A percentile compares a stretch with the other conserved stretches of the same genome.
These are phyloP conservation scores for Picea sitchensis DNA, from an alignment of 75 land plant genomes.

Conservation along the genomic window DNA sequence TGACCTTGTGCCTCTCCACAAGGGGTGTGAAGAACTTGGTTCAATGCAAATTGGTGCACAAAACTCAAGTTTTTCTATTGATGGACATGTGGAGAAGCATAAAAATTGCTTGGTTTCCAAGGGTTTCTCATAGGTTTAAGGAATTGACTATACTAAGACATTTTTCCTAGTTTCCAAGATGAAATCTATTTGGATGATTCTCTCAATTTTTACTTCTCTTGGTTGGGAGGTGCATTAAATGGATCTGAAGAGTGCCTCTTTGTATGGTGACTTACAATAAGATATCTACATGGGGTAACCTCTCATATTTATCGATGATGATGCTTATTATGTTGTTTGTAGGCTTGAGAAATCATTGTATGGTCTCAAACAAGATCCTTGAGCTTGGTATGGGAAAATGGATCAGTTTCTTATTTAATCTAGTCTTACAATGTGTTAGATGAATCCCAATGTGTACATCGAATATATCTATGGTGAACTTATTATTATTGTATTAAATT, in stretches of 20 bases:
- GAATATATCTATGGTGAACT: no score
- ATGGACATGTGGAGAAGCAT: neutral
- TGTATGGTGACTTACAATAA: neutral
- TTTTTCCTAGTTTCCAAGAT: neutral
- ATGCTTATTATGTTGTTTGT: neutral
- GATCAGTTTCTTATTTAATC: neutral
- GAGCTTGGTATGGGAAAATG: neutral
- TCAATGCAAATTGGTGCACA: neutral
- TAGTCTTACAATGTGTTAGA: neutral
- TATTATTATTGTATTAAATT: no score
- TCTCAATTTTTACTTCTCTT: neutral
- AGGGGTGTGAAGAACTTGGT: neutral
- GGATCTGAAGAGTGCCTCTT: neutral
- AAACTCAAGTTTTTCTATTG: neutral
- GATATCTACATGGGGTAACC: neutral
- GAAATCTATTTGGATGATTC: neutral
- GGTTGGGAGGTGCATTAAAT: neutral
- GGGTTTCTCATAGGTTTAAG: neutral
- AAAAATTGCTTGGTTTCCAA: neutral
- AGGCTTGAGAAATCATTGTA: neutral
- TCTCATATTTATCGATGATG: neutral
- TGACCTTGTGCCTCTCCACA: neutral
- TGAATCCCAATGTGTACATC: no score
- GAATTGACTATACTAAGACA: neutral
- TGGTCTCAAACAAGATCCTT: neutral